Conservation (phyloP, 768 basidiomycete genomes). For the Panellus pusillus region DNA sequence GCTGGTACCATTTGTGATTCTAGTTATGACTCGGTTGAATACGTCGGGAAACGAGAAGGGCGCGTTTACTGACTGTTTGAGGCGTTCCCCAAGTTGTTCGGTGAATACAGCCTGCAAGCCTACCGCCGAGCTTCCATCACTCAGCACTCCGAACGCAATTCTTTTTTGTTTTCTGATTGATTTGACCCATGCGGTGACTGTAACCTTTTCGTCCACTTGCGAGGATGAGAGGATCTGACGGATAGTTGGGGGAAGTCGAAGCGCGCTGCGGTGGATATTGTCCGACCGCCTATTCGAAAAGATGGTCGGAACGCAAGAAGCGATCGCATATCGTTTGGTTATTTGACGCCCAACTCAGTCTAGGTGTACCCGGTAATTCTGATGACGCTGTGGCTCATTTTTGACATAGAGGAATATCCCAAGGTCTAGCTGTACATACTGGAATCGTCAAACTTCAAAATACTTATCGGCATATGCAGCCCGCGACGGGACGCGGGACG, state of each 20-base stretch:
- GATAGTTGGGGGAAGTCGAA: conserved; percentile 24
- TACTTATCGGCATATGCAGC: too few relatives aligned
- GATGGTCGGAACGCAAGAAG: background rate
- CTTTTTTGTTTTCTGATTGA: conserved; percentile 86
- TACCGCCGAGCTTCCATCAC: conserved; percentile 73
- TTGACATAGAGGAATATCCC: too few relatives aligned
- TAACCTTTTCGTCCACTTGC: conserved; percentile 24
- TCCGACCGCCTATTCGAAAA: background rate
- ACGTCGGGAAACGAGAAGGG: background rate
- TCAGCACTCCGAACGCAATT: conserved; percentile 79
- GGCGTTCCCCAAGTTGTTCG: conserved; percentile 36
- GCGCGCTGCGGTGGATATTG: conserved; percentile 14
- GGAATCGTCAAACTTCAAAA: too few relatives aligned
- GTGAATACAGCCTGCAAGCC: conserved; percentile 79
- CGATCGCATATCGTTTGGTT: too few relatives aligned
- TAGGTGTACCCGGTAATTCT: too few relatives aligned
- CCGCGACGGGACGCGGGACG: too few relatives aligned
- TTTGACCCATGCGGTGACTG: conserved; percentile 82
- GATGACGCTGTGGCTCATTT: too few relatives aligned
- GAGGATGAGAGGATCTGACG: conserved; percentile 20
- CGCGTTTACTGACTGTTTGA: conserved; percentile 29
- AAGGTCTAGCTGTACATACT: too few relatives aligned
- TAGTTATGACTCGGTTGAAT: conserved; percentile 14
- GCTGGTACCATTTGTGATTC: conserved; percentile 43
- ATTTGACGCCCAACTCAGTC: too few relatives aligned